These are phyloP conservation scores for Chlorella ohadii DNA, from an alignment of 139 green algal genomes.

Conservation along the genomic window DNA sequence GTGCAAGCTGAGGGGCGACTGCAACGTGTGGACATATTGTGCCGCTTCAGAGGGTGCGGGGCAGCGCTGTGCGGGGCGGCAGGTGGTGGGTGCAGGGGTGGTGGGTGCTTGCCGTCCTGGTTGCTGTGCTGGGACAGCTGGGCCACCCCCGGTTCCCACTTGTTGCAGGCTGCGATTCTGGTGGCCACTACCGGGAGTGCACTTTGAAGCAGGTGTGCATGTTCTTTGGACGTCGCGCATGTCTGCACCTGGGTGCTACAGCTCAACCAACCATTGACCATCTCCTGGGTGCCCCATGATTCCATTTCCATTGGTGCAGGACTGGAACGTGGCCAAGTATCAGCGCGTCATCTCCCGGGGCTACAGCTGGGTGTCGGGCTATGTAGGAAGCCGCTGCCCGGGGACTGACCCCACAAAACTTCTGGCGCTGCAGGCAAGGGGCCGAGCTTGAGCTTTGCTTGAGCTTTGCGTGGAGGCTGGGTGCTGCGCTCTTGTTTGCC, in stretches of 20 bases:
- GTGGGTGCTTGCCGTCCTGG: no score
- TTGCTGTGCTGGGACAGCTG: no score
- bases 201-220: background rate
- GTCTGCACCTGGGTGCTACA: background rate
- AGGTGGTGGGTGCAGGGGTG: no score
- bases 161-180: background rate
- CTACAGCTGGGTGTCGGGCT: background rate
- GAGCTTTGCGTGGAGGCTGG: no score
- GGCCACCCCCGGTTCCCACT: background rate
- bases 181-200: background rate
- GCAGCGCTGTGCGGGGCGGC: background rate
- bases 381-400: background rate
- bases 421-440: background rate
- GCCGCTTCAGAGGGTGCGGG: background rate
- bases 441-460: background rate
- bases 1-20: conserved; percentile 6
- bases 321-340: background rate
- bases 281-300: no score
- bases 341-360: background rate
- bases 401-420: background rate
- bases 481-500: no score
- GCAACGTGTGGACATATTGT: conserved; percentile 7
- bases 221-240: background rate
- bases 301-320: background rate
- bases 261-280: no score